Evolutionary conservation across 2,329 filamentous ascomycete genomes (phyloP).

Genomic region (Colletotrichum sp.): DNA sequence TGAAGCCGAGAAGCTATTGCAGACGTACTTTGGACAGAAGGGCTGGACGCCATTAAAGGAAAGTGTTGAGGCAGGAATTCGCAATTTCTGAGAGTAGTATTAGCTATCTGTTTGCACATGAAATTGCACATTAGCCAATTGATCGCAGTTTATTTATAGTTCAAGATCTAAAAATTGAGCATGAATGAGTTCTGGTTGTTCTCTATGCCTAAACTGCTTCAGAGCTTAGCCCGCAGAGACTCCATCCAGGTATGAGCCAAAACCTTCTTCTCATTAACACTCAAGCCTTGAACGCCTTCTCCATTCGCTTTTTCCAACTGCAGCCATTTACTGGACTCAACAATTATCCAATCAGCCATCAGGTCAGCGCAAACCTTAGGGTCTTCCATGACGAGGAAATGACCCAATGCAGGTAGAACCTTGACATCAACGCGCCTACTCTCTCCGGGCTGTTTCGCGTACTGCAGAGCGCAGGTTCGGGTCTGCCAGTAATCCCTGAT

Average conservation of each 20-base stretch:
- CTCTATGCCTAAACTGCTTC: background rate
- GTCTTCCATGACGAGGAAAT: background rate
- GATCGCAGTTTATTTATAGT: background rate
- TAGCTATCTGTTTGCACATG: background rate
- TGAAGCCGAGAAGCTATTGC: constrained; percentile 2
- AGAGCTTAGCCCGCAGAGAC: background rate
- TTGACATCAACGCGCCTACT: background rate
- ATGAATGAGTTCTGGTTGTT: background rate
- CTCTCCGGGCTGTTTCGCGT: background rate
- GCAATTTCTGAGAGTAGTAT: background rate
- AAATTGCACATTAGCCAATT: background rate
- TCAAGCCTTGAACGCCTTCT: background rate
- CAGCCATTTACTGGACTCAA: background rate
- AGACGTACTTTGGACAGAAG: constrained; percentile 13
- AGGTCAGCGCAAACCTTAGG: background rate
- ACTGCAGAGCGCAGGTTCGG: background rate
- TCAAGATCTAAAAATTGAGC: background rate
- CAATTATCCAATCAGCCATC: background rate
- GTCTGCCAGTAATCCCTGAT: background rate
- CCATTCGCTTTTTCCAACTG: background rate
- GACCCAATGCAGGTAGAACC: background rate
- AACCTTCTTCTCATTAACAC: background rate
- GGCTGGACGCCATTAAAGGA: constrained; percentile 7
- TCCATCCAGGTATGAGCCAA: background rate
- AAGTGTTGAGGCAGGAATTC: constrained; percentile 12